Percentiles rank a stretch among this genome's conserved stretches.
These are phyloP conservation scores for Dactylonectria estremocensis DNA, from an alignment of 2,329 filamentous ascomycete species.

Conservation along the genomic window DNA sequence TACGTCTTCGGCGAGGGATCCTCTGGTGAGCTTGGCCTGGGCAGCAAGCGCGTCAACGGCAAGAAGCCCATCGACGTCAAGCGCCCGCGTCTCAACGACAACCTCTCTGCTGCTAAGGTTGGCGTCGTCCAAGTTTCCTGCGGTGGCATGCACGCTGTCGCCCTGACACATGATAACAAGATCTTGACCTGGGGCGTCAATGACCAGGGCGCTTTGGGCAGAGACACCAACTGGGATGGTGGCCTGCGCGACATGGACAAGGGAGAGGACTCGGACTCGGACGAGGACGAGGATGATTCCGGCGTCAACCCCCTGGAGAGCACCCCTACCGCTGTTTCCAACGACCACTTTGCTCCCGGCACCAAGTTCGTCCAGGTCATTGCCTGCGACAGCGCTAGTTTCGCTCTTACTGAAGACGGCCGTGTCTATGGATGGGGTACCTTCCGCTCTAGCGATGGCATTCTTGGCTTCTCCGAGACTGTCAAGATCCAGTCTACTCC, in stretches of 20 bases:
- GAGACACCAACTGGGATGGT: conserved; percentile 79
- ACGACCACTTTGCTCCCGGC: conserved; percentile 71
- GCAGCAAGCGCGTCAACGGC: conserved; percentile 73
- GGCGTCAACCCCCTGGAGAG: conserved; percentile 81
- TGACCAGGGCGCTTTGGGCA: conserved; percentile 85
- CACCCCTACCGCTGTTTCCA: conserved; percentile 74
- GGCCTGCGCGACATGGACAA: conserved; percentile 70
- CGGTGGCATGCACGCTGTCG: conserved; percentile 87
- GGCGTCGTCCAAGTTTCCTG: conserved; percentile 84
- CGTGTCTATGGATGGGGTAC: conserved; percentile 88
- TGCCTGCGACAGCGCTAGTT: conserved; percentile 82
- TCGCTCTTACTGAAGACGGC: conserved; percentile 82
- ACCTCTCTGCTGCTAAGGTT: conserved; percentile 71
- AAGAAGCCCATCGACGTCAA: conserved; percentile 80
- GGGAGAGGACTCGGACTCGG: conserved; percentile 67
- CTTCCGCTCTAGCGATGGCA: conserved; percentile 77
- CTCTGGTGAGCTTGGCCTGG: conserved; percentile 87
- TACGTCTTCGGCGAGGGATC: conserved; percentile 87
- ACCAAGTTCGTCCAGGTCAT: conserved; percentile 76
- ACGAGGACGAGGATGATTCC: conserved; percentile 69
- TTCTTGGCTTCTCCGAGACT: conserved; percentile 74
- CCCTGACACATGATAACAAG: conserved; percentile 84
- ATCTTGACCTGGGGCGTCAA: conserved; percentile 92
- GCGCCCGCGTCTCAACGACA: conserved; percentile 86
- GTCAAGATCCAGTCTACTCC: conserved; percentile 67